These are phyloP conservation scores for Nannochloris sp. DNA, from an alignment of 139 green algal species.

Conservation along the genomic window DNA sequence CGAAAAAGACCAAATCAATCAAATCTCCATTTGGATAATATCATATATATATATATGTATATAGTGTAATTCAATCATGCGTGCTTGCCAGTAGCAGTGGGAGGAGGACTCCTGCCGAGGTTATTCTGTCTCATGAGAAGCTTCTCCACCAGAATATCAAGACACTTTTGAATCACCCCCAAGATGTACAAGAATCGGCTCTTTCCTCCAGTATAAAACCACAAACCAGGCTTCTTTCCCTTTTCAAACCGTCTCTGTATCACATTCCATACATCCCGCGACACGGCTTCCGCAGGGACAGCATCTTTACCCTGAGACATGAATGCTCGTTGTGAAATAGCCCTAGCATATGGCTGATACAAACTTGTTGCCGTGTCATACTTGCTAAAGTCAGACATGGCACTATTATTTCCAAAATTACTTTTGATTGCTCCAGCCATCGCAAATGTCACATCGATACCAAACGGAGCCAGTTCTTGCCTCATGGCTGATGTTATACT, in stretches of 20 bases:
- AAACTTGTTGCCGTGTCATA: neutral
- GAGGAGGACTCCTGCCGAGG: too few species aligned
- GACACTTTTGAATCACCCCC: neutral
- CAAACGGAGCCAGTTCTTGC: slow-evolving; percentile 37
- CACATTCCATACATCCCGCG: neutral
- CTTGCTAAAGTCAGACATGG: neutral
- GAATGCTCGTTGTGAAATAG: neutral
- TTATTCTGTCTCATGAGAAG: too few species aligned
- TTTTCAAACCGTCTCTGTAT: neutral
- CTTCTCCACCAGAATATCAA: neutral
- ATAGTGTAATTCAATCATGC: too few species aligned
- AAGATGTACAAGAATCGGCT: neutral
- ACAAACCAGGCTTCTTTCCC: neutral
- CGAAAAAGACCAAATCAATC: neutral
- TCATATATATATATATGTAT: neutral
- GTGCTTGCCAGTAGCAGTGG: too few species aligned
- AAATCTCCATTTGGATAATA: neutral
- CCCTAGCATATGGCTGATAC: neutral
- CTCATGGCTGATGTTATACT: slow-evolving; percentile 30
- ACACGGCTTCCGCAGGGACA: neutral
- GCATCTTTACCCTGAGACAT: neutral
- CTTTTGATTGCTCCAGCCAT: slow-evolving; percentile 30
- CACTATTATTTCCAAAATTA: slow-evolving; percentile 6
- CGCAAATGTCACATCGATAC: slow-evolving; percentile 24
- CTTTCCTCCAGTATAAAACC: neutral